Base-by-base conservation (phyloP, 2,329 filamentous ascomycete genomes). In the Coniochaeta ligniaria region DNA sequence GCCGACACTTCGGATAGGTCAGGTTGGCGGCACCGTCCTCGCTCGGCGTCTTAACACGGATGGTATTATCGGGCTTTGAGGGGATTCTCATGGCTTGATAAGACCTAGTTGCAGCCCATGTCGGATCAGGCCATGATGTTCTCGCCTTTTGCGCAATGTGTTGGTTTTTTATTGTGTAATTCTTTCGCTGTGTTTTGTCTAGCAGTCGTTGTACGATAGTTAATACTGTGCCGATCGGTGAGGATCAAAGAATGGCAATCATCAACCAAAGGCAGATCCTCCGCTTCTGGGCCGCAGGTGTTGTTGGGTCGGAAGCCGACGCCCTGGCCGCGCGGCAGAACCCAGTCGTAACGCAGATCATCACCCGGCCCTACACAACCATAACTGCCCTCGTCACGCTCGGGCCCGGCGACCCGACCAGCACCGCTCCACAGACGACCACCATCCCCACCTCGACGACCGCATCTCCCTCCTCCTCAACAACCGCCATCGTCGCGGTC, bases 351-450 rank as follows among this genome's bases (percentile, higher is more conserved):
- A 76, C 73, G 17, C 75, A 76, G 65, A 75, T 70, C 4, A 67
- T 77, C 33, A 66, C 66, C 16, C 67, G 71, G 8, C 65, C 69
- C 5, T 66, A 65, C 36, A 73, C 74, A 43, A 77, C 74, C n/a
- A 71, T 75, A 60, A 72, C 70, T 12, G 71, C 74, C 4, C 56
- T 69, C 58, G 70, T 77, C 62, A 75, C 74, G 9, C 66, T 70
- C 20, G 68, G 68, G 26, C 61, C 26, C 59, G 62, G 24, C 60
- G 62, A 14, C 57, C 60, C 45, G 28, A 61, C 62, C 7, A 61
- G 11, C 3, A 64, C 62, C 35, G 60, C 62, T 59, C 43, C 59
- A 54, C 12, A 59, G 41, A 64, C 61, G 41, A 64, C 61, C 20
- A 59, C 62, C 52, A 56, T 64, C 35, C 45, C 63, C 52, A 41